Evolutionary conservation across 1,284 basidiomycete genomes (phyloP), one percentile per base, ranked within the genome.

Genomic region (Xanthoconium separans): DNA sequence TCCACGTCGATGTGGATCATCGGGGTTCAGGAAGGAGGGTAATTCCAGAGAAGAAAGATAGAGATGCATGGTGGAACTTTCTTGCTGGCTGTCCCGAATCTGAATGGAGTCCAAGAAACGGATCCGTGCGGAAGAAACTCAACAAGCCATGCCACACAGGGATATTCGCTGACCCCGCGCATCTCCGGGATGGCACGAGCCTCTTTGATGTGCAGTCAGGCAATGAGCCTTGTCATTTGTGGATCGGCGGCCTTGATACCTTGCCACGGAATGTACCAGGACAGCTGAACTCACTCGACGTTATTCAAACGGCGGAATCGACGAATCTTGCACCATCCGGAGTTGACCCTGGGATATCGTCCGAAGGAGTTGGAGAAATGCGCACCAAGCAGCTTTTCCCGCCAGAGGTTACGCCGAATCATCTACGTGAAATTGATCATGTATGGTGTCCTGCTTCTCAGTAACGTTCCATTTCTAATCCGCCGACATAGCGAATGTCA

Each of bases 1-100:
- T 81, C 44, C 71, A 77, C 57, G 75, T 82, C 50, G 66, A 70
- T 39, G 65, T 71, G 4, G 42, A 69, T 61, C 62, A 69, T 41
- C 56, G 65, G 44, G 51, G 61, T 18, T 54, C 59, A 30, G 47
- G 52, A 37, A 68, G 56, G 30, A 78, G 71, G 56, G 53, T 77
- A 33, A 78, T 89, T 58, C 88, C 89, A 20, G 84, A 87, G 47
- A 84, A 78, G 65, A 83, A 81, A 64, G 81, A 87, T 53, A 77
- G 88, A 50, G 85, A 88, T 60, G 69, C 75, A 16, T 91, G 88
- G 89, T 91, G 89, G 89, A 78, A 77, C n/a, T 91, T 85, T 59
- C 69, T 91, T 4, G 71, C 80, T 42, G 89, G 89, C 27, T 75
- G 76, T 58, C 83, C 87, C n/a, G 79, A 83, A 62, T 76, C 75